Conservation (phyloP, 345 rosid genomes). For the Streptanthus diversifolius region DNA sequence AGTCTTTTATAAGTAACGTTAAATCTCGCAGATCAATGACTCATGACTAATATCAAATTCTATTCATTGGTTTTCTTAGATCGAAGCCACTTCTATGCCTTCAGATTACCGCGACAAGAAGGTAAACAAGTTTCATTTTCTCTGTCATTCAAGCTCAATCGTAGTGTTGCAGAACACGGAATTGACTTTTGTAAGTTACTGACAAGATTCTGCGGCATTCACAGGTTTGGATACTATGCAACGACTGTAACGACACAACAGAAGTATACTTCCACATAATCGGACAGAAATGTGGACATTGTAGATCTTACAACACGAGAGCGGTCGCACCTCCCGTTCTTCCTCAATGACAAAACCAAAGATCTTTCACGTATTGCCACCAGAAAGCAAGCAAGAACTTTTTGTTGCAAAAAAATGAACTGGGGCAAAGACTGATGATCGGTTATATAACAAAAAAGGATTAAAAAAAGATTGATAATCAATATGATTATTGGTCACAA, state of each 20-base stretch:
- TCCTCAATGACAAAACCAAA: slow-evolving; percentile 51
- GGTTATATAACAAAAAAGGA: not conserved
- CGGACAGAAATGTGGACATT: slow-evolving; percentile 91
- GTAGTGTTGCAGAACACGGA: not conserved
- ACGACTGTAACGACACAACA: slow-evolving; percentile 94
- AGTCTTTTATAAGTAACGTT: not conserved
- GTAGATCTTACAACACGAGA: slow-evolving; percentile 90
- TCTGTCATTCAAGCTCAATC: not conserved
- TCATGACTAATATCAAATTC: not conserved
- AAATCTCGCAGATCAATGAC: not conserved
- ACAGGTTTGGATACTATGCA: slow-evolving; percentile 98
- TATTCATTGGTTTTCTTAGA: slow-evolving; percentile 43
- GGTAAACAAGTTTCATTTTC: slow-evolving; percentile 38
- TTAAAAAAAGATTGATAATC: not conserved
- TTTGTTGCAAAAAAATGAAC: slow-evolving; percentile 20
- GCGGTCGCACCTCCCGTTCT: slow-evolving; percentile 77
- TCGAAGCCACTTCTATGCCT: slow-evolving; percentile 81
- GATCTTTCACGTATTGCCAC: slow-evolving; percentile 7
- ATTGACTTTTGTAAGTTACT: not conserved
- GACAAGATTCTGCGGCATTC: not conserved
- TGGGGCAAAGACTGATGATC: not conserved
- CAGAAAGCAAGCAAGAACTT: slow-evolving; percentile 19
- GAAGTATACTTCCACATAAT: slow-evolving; percentile 86
- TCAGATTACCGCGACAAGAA: slow-evolving; percentile 81
- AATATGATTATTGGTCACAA: slow-evolving; percentile 9